phyloP scores from a whole-genome alignment of 768 basidiomycete species.

The Clitopilus hobsonii region DNA sequence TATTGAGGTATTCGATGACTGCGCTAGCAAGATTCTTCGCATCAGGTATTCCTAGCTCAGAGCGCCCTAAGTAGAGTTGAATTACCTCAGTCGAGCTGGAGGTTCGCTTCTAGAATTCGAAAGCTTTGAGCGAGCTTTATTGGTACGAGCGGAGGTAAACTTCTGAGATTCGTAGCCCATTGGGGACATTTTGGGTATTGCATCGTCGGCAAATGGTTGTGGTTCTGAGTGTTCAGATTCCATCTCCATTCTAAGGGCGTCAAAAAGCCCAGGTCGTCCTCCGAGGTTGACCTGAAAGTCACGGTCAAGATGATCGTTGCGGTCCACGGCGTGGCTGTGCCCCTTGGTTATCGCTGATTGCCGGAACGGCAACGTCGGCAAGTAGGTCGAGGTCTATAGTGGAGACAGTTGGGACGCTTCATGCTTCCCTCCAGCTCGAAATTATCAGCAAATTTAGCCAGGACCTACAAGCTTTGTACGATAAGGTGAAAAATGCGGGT shows the following conservation, averaged over 20 bases:
- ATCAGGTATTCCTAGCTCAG: neutral
- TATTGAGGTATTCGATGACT: neutral
- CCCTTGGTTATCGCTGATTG: neutral
- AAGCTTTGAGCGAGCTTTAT: neutral
- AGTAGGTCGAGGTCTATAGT: too few relatives aligned
- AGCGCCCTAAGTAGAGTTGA: neutral
- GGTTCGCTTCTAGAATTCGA: neutral
- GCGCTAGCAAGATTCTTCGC: neutral
- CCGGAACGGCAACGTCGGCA: neutral
- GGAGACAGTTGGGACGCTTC: too few relatives aligned
- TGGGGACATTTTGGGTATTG: neutral
- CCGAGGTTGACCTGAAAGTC: too few relatives aligned
- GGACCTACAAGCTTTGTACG: too few relatives aligned
- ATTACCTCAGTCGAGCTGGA: neutral
- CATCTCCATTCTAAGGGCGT: too few relatives aligned
- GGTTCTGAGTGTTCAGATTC: neutral
- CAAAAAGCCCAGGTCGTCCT: too few relatives aligned
- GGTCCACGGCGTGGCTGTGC: neutral
- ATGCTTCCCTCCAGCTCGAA: too few relatives aligned
- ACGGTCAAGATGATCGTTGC: neutral
- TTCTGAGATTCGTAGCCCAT: neutral
- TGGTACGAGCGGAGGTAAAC: too few relatives aligned
- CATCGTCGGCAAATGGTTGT: neutral
- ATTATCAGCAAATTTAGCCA: too few relatives aligned
- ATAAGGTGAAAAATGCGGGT: too few relatives aligned